These are phyloP conservation scores for Eucalyptus paniculata DNA, from an alignment of 345 rosid genomes.

Conservation along the genomic window DNA sequence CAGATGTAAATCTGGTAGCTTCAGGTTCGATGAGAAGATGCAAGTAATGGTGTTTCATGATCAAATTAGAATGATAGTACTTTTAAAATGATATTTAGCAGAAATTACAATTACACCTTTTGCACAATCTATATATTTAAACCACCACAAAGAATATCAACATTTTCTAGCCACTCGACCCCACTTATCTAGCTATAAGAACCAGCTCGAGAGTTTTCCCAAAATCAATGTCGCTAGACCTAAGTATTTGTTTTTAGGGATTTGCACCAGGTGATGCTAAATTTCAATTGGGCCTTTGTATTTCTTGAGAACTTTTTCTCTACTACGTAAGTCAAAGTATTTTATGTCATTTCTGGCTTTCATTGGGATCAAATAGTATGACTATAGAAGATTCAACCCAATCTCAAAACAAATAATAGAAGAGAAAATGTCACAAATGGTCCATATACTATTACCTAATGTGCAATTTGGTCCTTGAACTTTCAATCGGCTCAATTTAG, in stretches of 20 bases:
- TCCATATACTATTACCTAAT: no score
- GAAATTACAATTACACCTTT: not conserved
- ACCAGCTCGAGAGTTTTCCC: not conserved
- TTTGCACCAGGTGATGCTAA: not conserved
- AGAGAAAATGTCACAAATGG: no score
- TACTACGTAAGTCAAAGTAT: not conserved
- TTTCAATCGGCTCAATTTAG: no score
- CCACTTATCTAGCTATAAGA: not conserved
- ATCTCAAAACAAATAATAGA: not conserved
- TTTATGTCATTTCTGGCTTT: not conserved
- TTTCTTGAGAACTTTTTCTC: not conserved
- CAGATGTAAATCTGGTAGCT: not conserved
- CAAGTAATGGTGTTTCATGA: not conserved
- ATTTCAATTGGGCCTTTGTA: not conserved
- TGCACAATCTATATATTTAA: not conserved
- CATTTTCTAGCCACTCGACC: not conserved
- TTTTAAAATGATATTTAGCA: not conserved
- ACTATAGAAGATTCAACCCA: not conserved
- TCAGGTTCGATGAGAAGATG: not conserved
- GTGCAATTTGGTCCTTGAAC: no score
- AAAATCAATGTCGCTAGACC: fast-evolving
- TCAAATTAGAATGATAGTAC: no score
- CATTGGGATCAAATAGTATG: not conserved
- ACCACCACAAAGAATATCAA: no score
- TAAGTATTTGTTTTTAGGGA: not conserved